phyloP scores from a whole-genome alignment of 2,329 filamentous ascomycete genomes.

The Xylaria sp. region DNA sequence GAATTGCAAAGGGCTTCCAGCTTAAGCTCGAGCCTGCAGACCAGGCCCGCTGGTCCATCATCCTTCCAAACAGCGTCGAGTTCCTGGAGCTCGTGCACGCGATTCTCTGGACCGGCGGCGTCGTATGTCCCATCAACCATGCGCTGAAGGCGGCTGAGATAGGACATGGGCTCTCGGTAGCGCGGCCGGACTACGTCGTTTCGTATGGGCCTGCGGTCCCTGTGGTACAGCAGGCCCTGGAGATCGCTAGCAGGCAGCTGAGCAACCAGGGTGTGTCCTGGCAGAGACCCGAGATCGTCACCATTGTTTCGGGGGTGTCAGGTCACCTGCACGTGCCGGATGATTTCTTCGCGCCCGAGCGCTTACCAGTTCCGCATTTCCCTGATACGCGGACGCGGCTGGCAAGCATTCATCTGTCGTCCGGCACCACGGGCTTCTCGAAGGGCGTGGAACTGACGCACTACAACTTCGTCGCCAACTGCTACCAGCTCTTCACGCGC shows the following conservation, averaged over 20 bases:
- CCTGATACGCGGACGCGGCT: slow-evolving; percentile 49
- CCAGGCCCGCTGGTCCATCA: slow-evolving; percentile 55
- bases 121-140: slow-evolving; percentile 54
- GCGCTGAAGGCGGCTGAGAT: slow-evolving; percentile 53
- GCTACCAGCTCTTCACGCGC: slow-evolving; percentile 51
- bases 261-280: slow-evolving; percentile 47
- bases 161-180: slow-evolving; percentile 55
- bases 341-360: slow-evolving; percentile 48
- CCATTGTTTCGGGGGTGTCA: slow-evolving; percentile 46
- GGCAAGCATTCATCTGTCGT: slow-evolving; percentile 53
- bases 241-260: slow-evolving; percentile 46
- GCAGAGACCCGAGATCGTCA: slow-evolving; percentile 50
- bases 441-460: slow-evolving; percentile 47
- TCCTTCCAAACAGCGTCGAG: slow-evolving; percentile 58
- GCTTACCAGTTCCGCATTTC: slow-evolving; percentile 52
- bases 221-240: slow-evolving; percentile 49
- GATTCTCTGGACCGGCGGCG: slow-evolving; percentile 54
- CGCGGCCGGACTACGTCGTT: slow-evolving; percentile 54
- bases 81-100: slow-evolving; percentile 57
- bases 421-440: slow-evolving; percentile 44
- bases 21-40: slow-evolving; percentile 48
- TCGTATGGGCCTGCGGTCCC: slow-evolving; percentile 51
- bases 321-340: slow-evolving; percentile 48
- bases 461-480: slow-evolving; percentile 46
- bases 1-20: slow-evolving; percentile 54